Conservation (phyloP, 2,329 filamentous ascomycete genomes). For the Trichoderma semiorbis region DNA sequence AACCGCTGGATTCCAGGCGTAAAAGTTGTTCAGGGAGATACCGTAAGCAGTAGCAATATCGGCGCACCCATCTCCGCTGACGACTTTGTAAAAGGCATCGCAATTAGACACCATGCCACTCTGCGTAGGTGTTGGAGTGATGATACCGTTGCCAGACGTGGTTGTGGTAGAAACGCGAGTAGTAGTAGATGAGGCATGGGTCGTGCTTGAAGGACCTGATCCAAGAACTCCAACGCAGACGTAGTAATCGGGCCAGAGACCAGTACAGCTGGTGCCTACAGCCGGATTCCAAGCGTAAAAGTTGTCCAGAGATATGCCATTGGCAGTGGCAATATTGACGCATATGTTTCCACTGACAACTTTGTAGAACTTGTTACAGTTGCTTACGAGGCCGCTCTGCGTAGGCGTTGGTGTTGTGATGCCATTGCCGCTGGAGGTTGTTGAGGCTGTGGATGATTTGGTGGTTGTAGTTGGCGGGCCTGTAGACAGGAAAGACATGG, state of each 20-base stretch:
- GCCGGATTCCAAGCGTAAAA: not conserved
- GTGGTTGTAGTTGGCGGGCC: not conserved
- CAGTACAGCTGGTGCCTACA: not conserved
- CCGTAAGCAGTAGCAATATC: not conserved
- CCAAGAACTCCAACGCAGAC: not conserved
- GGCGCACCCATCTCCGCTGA: not conserved
- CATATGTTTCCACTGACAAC: not conserved
- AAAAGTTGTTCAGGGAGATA: not conserved
- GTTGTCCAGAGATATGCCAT: not conserved
- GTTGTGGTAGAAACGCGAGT: no score
- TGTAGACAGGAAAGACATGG: not conserved
- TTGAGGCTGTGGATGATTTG: not conserved
- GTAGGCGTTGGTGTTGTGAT: not conserved
- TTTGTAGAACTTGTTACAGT: not conserved
- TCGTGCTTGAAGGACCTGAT: no score
- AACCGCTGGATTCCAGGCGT: not conserved
- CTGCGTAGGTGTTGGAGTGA: not conserved
- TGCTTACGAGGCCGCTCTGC: not conserved
- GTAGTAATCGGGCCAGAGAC: not conserved
- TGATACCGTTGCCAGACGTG: not conserved
- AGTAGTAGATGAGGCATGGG: no score
- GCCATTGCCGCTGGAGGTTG: not conserved
- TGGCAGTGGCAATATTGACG: not conserved
- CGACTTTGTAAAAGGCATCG: not conserved
- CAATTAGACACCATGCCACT: not conserved